A percentile compares a stretch with the other conserved stretches of the same genome.
Conservation (phyloP, 805 yeast species). For the Teunomyces tritomae region DNA sequence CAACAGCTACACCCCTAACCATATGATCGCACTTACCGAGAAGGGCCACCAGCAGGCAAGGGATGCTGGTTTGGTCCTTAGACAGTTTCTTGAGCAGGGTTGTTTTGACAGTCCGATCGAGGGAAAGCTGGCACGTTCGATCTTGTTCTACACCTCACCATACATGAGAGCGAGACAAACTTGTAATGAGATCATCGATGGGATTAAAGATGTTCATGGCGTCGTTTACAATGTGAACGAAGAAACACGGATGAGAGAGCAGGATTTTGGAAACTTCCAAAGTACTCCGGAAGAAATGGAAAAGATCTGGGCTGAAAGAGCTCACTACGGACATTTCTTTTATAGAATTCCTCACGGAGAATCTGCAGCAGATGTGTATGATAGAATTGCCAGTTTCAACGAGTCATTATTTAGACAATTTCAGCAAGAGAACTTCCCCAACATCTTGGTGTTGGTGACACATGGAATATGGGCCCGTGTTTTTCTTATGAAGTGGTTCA, state of each 20-base stretch:
- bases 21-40: slow-evolving; percentile 68
- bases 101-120: slow-evolving; percentile 25
- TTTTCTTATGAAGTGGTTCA: slow-evolving; percentile 88
- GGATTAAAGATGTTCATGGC: slow-evolving; percentile 46
- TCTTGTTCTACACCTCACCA: slow-evolving; percentile 83
- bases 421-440: slow-evolving; percentile 61
- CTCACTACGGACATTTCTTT: slow-evolving; percentile 76
- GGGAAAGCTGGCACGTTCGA: slow-evolving; percentile 26
- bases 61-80: slow-evolving; percentile 55
- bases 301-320: slow-evolving; percentile 77
- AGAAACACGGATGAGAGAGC: slow-evolving; percentile 91
- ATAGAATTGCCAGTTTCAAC: slow-evolving; percentile 85
- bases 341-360: slow-evolving; percentile 92
- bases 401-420: slow-evolving; percentile 85
- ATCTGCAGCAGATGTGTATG: slow-evolving; percentile 94
- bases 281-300: slow-evolving; percentile 74
- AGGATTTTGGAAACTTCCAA: slow-evolving; percentile 93
- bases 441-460: slow-evolving; percentile 77
- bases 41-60: slow-evolving; percentile 66
- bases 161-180: slow-evolving; percentile 84
- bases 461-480: slow-evolving; percentile 96
- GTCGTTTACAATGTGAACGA: slow-evolving; percentile 60
- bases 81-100: slow-evolving; percentile 33
- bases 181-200: slow-evolving; percentile 63
- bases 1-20: slow-evolving; percentile 77